Base-by-base conservation (phyloP, 1,139 yeast genomes). In the Suhomyces chickasaworum region DNA sequence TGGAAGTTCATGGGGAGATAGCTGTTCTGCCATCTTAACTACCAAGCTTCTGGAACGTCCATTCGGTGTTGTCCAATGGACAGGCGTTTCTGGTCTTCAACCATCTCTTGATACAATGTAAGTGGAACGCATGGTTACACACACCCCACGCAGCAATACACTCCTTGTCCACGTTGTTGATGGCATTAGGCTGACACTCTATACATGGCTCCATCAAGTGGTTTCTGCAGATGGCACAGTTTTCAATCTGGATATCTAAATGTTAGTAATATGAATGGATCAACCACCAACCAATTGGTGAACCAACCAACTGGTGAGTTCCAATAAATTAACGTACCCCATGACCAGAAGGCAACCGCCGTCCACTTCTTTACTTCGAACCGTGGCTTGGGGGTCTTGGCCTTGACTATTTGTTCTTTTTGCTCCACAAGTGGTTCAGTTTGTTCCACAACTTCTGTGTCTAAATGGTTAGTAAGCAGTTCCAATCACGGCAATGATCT, bases 271-370 rank as follows among this genome's bases (percentile, higher is more conserved):
- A 5, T 20, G 22, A n/a, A n/a, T n/a, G n/a, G n/a, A n/a, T n/a
- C n/a, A n/a, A n/a, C n/a, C n/a, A n/a, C n/a, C n/a, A n/a, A n/a
- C n/a, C n/a, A n/a, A n/a, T n/a, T n/a, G n/a, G n/a, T n/a, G n/a
- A n/a, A n/a, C n/a, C n/a, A n/a, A n/a, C n/a, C n/a, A n/a, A n/a
- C n/a, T n/a, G n/a, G n/a, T n/a, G n/a, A n/a, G n/a, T n/a, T n/a
- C n/a, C n/a, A n/a, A n/a, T 2, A 2, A 10, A 10, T 25, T 10
- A 18, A 75, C 78, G 61, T 75, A 77, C 83, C 98, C 99, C 99
- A 95, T 1, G 97, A 90, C 99, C 99, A 95, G 63, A 93, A 90
- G 15, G 99, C 98, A 44, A 95, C 99, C 0, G 99, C 98, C 13
- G 97, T 90, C 99, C 99, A 93, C 73, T 75, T 75, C 58, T 74